These are phyloP conservation scores for Syzygium malaccense DNA, from an alignment of 441 rosid species.

Conservation along the genomic window DNA sequence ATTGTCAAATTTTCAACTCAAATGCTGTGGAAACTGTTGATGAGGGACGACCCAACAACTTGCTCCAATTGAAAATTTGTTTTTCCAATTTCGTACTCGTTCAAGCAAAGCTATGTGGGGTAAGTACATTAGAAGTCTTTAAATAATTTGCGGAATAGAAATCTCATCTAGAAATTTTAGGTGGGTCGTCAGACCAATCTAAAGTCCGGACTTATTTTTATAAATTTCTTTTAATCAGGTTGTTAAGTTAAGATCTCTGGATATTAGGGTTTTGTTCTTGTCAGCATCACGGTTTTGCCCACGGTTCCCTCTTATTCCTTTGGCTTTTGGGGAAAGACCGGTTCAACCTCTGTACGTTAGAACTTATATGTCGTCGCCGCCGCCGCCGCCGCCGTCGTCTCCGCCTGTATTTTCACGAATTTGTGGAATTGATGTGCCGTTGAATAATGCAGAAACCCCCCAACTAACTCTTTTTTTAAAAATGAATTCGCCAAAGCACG, in stretches of 20 bases:
- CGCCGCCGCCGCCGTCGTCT: background rate
- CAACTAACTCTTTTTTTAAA: background rate
- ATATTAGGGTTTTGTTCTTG: background rate
- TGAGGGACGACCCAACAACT: background rate
- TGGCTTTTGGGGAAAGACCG: background rate
- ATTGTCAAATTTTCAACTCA: background rate
- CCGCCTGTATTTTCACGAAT: background rate
- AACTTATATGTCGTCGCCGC: background rate
- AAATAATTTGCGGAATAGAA: background rate
- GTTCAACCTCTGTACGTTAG: background rate
- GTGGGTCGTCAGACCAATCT: background rate
- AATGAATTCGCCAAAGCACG: background rate
- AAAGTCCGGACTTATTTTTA: background rate
- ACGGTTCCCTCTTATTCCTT: background rate
- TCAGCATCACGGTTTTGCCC: too few relatives aligned
- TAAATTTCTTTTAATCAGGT: background rate
- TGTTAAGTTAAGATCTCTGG: background rate
- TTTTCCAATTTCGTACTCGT: background rate
- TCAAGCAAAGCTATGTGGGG: background rate
- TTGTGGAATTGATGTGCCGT: background rate
- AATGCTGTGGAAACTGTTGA: background rate
- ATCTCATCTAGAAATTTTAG: background rate
- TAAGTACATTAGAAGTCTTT: background rate
- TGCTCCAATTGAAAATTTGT: background rate
- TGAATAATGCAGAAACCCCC: background rate